phyloP scores from a whole-genome alignment of 2,329 filamentous ascomycete species.

The Pestalotiopsis fici region DNA sequence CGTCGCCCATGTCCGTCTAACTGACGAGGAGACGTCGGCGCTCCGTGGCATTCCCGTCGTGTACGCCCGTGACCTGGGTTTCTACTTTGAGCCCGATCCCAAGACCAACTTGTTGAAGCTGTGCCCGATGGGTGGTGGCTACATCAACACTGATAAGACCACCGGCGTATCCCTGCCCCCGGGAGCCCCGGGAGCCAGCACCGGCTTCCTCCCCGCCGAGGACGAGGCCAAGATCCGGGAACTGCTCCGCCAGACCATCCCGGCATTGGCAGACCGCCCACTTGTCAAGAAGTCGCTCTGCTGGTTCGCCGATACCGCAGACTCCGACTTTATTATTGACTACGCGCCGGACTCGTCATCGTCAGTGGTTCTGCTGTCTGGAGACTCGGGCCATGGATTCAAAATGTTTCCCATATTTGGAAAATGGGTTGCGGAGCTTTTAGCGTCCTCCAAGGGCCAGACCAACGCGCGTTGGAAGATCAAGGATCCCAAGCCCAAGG shows the following conservation, averaged over 20 bases:
- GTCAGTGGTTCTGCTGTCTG: conserved; percentile 49
- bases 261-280: conserved; percentile 37
- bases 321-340: conserved; percentile 63
- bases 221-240: conserved; percentile 52
- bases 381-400: conserved; percentile 64
- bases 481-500: background rate
- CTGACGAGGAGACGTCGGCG: conserved; percentile 50
- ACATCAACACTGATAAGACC: conserved; percentile 40
- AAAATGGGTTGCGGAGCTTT: conserved; percentile 46
- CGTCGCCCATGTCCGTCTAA: conserved; percentile 60
- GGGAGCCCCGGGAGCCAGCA: background rate
- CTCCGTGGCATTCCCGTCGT: conserved; percentile 62
- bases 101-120: conserved; percentile 60
- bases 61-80: conserved; percentile 62
- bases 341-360: conserved; percentile 51
- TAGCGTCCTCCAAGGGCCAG: background rate
- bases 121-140: conserved; percentile 60
- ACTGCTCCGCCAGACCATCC: conserved; percentile 22
- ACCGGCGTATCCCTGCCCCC: conserved; percentile 1
- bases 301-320: conserved; percentile 63
- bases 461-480: background rate
- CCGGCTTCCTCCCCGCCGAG: conserved; percentile 49
- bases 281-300: conserved; percentile 60
- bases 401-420: conserved; percentile 65
- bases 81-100: conserved; percentile 66